Evolutionary conservation across 495 filamentous ascomycete species (phyloP), one percentile per base, ranked within the genome.

Genomic region (Lasiosphaeria miniovina): DNA sequence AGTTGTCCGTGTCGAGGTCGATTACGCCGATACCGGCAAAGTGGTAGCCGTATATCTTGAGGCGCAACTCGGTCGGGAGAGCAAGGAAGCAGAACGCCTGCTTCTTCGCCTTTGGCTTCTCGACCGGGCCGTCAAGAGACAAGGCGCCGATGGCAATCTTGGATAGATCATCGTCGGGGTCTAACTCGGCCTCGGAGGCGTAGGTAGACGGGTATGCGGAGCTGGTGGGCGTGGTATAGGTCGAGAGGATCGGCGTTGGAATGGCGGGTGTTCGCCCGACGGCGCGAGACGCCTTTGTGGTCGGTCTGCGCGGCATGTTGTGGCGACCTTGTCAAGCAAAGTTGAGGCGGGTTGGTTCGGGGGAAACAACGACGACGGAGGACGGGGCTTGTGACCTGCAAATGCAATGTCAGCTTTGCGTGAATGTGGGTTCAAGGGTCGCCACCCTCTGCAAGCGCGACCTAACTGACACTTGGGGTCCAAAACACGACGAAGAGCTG

Each of bases 1-100:
- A 79, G 65, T 90, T 91, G 11, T 73, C 68, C 12, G 85, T 82
- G 35, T 90, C 87, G 5, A 93, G 82, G 63, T 93, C 91, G 15
- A 95, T 77, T 45, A 84, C 84, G 52, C 74, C 73, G 7, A 78
- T 76, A 17, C 70, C 65, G 38, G 71, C 62, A 51, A 96, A 86
- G 48, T 86, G 74, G 57, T 83, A 74, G 54, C 75, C 77, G 68
- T 92, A 91, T 43, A 96, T 83, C 51, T 83, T 83, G 46, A 85
- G 62, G 8, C 91, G 88, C 36, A 96, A 76, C 67, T 96, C 91
- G 9, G 84, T 80, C 0, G 91, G 91, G 0, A 96, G 78, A 52
- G 86, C 81, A 67, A 95, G 82, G 72, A 95, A 91, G 34, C 77
- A 84, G 66, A 95, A 95, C 0, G 83, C 62, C 59, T 17, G 45